Evolutionary conservation across 371 early-diverging fungal species (phyloP), one percentile per base, ranked within the genome.

Genomic region (Rhizopus stolonifer): DNA sequence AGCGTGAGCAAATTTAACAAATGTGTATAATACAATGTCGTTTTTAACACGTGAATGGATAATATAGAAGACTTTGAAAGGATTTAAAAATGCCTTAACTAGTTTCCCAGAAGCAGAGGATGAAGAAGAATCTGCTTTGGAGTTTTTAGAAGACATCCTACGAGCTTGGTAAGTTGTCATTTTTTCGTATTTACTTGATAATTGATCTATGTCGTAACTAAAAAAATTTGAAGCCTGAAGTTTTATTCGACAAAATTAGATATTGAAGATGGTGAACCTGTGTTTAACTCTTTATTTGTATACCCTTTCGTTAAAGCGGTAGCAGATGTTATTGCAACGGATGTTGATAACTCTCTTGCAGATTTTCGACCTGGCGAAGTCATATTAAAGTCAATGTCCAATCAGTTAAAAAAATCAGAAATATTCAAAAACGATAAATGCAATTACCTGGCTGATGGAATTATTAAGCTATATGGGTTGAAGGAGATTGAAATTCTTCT

Each of bases 211-310:
- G 46, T 46, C 40, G 40, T 11, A 54, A 22, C 47, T 47, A 39
- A 40, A 39, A 46, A 38, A n/a, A n/a, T 54, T 22, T 49, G 33
- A 42, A 49, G 33, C 0, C 49, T 49, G 48, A 34, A 42, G n/a
- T 56, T 56, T 25, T 49, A 56, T 34, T 43, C 49, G 32, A 49
- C 29, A 6, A 29, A 11, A 29, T 29, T 29, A 11, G 29, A 29
- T 1, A 29, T 29, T 26, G 42, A 48, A 29, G 48, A 49, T 33
- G 56, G 50, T 24, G 56, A 56, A 26, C 7, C 56, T 33, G 49
- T 50, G 13, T 56, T 56, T 36, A 49, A 49, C 45, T 49, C 44
- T 34, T 36, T 56, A 33, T 56, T 56, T 44, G 10, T 56, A 17
- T 40, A 40, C 9, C 40, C 40, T 10, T 40, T 40, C 17, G n/a